Percentiles rank a stretch among this genome's conserved stretches.
phyloP scores from a whole-genome alignment of 75 land plant genomes.

The Pseudotsuga menziesii region DNA sequence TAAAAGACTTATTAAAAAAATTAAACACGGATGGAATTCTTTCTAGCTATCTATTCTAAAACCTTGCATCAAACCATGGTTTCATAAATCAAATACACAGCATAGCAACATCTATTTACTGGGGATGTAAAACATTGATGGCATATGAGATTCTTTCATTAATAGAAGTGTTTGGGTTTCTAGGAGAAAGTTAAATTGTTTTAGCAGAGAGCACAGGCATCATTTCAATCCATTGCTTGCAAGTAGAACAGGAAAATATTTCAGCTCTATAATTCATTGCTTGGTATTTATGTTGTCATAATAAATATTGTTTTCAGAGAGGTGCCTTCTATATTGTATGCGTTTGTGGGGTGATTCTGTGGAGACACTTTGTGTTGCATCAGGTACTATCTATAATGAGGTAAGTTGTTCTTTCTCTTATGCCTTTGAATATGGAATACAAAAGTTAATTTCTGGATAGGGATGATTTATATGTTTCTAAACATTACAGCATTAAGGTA shows the following conservation, averaged over 20 bases:
- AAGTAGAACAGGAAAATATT: constrained; percentile 1
- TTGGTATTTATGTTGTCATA: background rate
- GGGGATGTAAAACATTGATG: background rate
- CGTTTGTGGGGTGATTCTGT: constrained; percentile 71
- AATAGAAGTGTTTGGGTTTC: background rate
- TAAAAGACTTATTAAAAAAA: background rate
- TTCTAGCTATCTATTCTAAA: background rate
- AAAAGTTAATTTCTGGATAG: background rate
- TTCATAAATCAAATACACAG: background rate
- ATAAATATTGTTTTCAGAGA: constrained; percentile 47
- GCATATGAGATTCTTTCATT: background rate
- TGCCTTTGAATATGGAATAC: background rate
- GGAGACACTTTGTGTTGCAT: constrained; percentile 59
- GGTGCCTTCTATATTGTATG: constrained; percentile 89
- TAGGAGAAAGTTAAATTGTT: background rate
- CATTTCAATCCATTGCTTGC: background rate
- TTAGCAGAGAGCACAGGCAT: background rate
- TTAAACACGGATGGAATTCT: background rate
- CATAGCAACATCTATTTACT: background rate
- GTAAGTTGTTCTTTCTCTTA: constrained; percentile 19
- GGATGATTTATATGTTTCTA: background rate
- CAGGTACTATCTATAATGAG: constrained; percentile 97
- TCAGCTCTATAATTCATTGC: background rate
- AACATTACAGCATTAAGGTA: background rate
- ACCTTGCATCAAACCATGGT: background rate